Percentiles rank a stretch among this genome's conserved stretches.
Evolutionary conservation across 1,284 basidiomycete genomes (phyloP).

Genomic region (Ceratobasidium theobromae): DNA sequence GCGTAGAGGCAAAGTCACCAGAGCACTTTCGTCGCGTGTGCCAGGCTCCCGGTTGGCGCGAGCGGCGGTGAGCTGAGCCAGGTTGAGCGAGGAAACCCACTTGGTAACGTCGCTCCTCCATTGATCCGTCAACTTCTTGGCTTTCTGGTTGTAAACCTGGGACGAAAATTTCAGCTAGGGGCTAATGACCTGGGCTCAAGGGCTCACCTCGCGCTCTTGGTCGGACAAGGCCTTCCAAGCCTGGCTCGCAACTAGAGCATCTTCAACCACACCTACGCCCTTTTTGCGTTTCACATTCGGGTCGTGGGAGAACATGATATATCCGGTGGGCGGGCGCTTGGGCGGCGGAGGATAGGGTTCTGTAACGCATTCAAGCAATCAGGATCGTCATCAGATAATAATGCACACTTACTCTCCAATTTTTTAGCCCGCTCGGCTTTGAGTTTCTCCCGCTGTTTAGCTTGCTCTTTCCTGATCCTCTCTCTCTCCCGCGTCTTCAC

Average conservation of each 20-base stretch:
- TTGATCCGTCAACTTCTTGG: neutral
- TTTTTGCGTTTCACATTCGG: neutral
- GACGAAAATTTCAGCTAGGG: neutral
- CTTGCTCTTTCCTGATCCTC: neutral
- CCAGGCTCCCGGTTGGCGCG: conserved; percentile 14
- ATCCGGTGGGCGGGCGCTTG: neutral
- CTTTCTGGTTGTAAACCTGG: neutral
- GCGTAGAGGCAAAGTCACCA: neutral
- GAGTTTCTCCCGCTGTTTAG: neutral
- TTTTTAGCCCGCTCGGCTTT: neutral
- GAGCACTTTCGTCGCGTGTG: conserved; percentile 1
- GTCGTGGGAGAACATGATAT: neutral
- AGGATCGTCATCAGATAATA: neutral
- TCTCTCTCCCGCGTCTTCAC: neutral
- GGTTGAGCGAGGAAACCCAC: conserved; percentile 20
- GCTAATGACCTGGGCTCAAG: neutral
- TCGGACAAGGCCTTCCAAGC: conserved; percentile 18
- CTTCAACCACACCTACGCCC: neutral
- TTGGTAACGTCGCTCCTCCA: neutral
- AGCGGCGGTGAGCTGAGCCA: neutral
- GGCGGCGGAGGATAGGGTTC: conserved; percentile 14
- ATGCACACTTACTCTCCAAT: neutral
- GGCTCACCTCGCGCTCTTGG: neutral
- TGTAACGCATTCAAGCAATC: neutral
- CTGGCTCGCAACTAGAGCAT: neutral